phyloP scores from a whole-genome alignment of 345 rosid genomes.

The Ceriops decandra region DNA sequence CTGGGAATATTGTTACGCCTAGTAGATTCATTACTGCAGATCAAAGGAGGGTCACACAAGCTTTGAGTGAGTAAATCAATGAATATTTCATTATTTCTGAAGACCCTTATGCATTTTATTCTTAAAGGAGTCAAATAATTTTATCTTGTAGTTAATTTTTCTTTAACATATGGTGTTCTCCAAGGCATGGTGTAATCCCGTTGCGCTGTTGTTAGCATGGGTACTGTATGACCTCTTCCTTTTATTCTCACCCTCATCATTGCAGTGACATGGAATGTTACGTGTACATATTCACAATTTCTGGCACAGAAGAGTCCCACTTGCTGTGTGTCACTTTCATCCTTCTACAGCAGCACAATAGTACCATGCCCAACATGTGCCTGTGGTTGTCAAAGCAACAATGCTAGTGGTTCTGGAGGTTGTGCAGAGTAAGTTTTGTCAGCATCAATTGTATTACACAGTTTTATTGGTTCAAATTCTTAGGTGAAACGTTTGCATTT shows the following conservation, averaged over 20 bases:
- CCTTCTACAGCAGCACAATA: slow-evolving; percentile 72
- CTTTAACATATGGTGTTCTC: neutral
- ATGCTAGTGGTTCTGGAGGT: slow-evolving; percentile 36
- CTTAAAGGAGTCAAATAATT: neutral
- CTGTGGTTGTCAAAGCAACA: slow-evolving; percentile 73
- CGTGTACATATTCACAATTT: slow-evolving; percentile 86
- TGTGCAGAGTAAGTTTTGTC: slow-evolving; percentile 72
- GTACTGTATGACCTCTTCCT: neutral
- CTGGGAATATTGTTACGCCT: slow-evolving; percentile 52
- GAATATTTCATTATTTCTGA: neutral
- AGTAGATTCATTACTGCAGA: slow-evolving; percentile 48
- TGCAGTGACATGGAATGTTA: slow-evolving; percentile 93
- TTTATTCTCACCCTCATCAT: neutral
- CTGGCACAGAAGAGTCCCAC: slow-evolving; percentile 67
- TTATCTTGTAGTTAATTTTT: neutral
- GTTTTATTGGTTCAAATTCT: neutral
- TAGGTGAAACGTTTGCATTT: neutral
- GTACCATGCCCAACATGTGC: slow-evolving; percentile 75
- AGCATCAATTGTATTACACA: neutral
- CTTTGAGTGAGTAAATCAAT: slow-evolving; percentile 58
- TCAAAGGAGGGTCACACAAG: slow-evolving; percentile 72
- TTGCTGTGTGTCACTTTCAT: slow-evolving; percentile 89
- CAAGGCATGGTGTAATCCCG: neutral
- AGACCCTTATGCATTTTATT: neutral
- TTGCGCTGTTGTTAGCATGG: too few relatives aligned